Evolutionary conservation across 129 eudicot species (phyloP).

Genomic region (Logfia minima): DNA sequence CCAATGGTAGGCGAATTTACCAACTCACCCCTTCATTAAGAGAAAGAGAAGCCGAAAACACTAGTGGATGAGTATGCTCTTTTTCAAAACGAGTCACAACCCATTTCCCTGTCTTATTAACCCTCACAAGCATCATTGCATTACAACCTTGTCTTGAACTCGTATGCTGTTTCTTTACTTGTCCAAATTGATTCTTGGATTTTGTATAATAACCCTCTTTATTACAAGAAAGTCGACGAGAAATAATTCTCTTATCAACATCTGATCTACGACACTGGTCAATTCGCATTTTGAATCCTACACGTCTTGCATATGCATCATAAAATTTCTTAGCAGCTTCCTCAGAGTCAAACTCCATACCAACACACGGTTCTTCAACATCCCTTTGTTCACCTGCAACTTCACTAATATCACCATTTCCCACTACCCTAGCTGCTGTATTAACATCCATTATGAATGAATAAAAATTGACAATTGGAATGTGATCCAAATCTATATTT

Average conservation of each 20-base stretch:
- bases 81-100: slow-evolving; percentile 45
- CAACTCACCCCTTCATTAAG: slow-evolving; percentile 35
- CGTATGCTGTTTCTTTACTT: slow-evolving; percentile 36
- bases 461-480: background rate
- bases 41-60: slow-evolving; percentile 32
- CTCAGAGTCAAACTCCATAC: slow-evolving; percentile 52
- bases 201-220: slow-evolving; percentile 49
- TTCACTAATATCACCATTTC: slow-evolving; percentile 28
- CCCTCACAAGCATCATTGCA: slow-evolving; percentile 51
- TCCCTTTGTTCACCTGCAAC: slow-evolving; percentile 25
- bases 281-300: slow-evolving; percentile 53
- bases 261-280: slow-evolving; percentile 59
- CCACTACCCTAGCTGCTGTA: slow-evolving; percentile 26
- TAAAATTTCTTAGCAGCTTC: slow-evolving; percentile 54
- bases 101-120: slow-evolving; percentile 50
- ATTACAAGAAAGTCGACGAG: slow-evolving; percentile 52
- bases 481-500: background rate
- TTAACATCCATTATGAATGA: slow-evolving; percentile 25
- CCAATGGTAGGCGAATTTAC: slow-evolving; percentile 13
- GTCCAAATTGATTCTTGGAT: slow-evolving; percentile 46
- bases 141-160: slow-evolving; percentile 57
- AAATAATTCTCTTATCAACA: slow-evolving; percentile 46
- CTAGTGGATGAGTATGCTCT: slow-evolving; percentile 52
- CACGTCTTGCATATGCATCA: slow-evolving; percentile 43
- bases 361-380: slow-evolving; percentile 43